A percentile compares a stretch with the other conserved stretches of the same genome.
Evolutionary conservation across 768 basidiomycete species (phyloP).

Genomic region (Xerocomus spinulosus): DNA sequence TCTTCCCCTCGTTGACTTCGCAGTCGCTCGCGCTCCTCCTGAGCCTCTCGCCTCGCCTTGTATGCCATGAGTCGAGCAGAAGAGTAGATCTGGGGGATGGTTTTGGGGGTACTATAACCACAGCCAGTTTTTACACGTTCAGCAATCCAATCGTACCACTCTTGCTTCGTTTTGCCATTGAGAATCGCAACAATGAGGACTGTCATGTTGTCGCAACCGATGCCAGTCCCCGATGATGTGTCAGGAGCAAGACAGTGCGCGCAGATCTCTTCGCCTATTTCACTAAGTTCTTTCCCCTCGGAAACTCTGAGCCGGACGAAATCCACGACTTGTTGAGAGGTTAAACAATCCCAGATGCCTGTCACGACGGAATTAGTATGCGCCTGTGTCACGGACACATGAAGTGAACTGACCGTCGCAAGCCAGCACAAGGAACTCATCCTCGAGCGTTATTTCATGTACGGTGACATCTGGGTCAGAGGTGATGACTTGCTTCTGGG

Average conservation of each 20-base stretch:
- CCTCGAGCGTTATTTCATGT: constrained; percentile 80
- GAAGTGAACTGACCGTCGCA: constrained; percentile 76
- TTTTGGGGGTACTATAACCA: constrained; percentile 74
- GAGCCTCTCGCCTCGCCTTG: constrained; percentile 56
- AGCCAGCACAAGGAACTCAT: constrained; percentile 94
- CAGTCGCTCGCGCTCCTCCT: constrained; percentile 44
- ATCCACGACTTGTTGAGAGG: constrained; percentile 89
- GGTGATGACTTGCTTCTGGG: constrained; percentile 93
- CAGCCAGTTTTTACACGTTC: constrained; percentile 72
- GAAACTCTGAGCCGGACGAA: constrained; percentile 79
- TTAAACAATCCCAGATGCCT: constrained; percentile 99
- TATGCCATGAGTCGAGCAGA: constrained; percentile 58
- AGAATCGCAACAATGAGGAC: constrained; percentile 85
- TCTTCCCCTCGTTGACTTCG: constrained; percentile 36
- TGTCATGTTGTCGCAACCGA: constrained; percentile 99
- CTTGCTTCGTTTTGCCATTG: constrained; percentile 79
- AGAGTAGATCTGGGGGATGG: constrained; percentile 74
- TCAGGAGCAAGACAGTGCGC: constrained; percentile 93
- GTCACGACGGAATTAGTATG: not conserved
- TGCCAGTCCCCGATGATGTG: constrained; percentile 82
- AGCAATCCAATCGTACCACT: constrained; percentile 89
- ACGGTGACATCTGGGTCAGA: constrained; percentile 86
- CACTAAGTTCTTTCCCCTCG: constrained; percentile 69
- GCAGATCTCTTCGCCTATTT: constrained; percentile 87
- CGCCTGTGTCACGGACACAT: not conserved